Percentiles rank a stretch among this genome's conserved stretches.
phyloP scores from a whole-genome alignment of 2,329 filamentous ascomycete genomes.

The Ophiocordyceps camponoti-saundersi region DNA sequence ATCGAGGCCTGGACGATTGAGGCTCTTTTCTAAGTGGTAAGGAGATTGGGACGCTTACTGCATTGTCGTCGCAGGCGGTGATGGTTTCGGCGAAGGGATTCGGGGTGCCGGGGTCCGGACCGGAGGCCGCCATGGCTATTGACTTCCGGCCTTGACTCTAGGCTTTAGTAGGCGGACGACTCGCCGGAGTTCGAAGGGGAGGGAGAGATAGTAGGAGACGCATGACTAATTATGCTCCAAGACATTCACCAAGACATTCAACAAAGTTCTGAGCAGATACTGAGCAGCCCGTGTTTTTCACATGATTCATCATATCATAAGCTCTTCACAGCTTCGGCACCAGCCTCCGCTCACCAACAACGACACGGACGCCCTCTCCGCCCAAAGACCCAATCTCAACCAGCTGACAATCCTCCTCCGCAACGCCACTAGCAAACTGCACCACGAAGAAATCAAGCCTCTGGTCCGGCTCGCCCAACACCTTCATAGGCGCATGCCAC shows the following conservation, averaged over 20 bases:
- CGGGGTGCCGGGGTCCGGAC: constrained; percentile 59
- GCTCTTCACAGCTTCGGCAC: background rate
- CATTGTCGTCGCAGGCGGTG: constrained; percentile 44
- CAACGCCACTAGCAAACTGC: constrained; percentile 75
- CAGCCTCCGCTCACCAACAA: constrained; percentile 16
- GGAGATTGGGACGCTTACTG: constrained; percentile 30
- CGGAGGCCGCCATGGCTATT: constrained; percentile 28
- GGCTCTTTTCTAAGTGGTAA: background rate
- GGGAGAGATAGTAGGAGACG: too few relatives aligned
- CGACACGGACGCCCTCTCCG: constrained; percentile 13
- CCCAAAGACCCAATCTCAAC: constrained; percentile 28
- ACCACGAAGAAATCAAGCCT: constrained; percentile 76
- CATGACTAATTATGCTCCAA: too few relatives aligned
- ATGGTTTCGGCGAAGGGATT: constrained; percentile 71
- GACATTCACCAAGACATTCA: too few relatives aligned
- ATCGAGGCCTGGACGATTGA: constrained; percentile 36
- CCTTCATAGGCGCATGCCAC: constrained; percentile 95
- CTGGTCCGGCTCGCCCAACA: constrained; percentile 41
- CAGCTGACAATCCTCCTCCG: constrained; percentile 77
- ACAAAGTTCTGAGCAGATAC: too few relatives aligned
- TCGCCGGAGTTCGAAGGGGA: background rate
- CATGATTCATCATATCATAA: background rate
- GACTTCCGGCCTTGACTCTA: background rate
- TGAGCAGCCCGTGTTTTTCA: too few relatives aligned
- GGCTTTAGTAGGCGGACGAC: background rate